These are phyloP conservation scores for Tuber microsphaerosporum DNA, from an alignment of 495 filamentous ascomycete genomes.

Conservation along the genomic window DNA sequence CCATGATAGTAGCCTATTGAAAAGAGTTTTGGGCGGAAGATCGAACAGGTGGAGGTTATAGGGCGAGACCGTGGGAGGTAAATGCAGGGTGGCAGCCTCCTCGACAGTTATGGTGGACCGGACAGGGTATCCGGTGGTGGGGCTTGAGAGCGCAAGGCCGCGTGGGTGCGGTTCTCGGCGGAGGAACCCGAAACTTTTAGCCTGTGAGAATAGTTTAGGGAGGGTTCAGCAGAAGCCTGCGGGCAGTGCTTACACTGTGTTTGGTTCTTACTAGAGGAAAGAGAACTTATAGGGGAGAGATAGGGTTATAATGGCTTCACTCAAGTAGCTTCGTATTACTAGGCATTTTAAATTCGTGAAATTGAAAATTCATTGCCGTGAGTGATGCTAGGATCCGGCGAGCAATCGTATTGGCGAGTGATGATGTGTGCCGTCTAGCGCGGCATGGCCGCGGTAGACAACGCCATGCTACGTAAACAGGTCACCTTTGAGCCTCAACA, in stretches of 20 bases:
- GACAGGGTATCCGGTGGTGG: not conserved
- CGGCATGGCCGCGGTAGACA: not conserved
- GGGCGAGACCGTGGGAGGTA: not conserved
- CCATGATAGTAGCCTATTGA: conserved; percentile 8
- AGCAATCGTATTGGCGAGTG: not conserved
- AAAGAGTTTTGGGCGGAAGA: not conserved
- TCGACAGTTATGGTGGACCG: not conserved
- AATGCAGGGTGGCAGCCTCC: not conserved
- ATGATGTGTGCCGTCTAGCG: not conserved
- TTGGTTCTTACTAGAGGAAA: not conserved
- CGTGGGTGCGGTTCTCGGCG: not conserved
- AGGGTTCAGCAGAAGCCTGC: not conserved
- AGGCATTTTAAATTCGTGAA: not conserved
- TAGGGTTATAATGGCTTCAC: not conserved
- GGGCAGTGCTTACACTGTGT: not conserved
- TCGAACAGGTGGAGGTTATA: not conserved
- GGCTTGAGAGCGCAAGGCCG: not conserved
- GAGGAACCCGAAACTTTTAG: not conserved
- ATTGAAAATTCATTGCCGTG: not conserved
- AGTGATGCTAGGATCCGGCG: not conserved
- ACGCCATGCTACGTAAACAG: not conserved
- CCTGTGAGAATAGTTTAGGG: not conserved
- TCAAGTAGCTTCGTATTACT: not conserved
- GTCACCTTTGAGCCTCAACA: not conserved
- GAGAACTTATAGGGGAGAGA: not conserved